Evolutionary conservation across 1,139 yeast species (phyloP).

Genomic region (Diutina siamensis): DNA sequence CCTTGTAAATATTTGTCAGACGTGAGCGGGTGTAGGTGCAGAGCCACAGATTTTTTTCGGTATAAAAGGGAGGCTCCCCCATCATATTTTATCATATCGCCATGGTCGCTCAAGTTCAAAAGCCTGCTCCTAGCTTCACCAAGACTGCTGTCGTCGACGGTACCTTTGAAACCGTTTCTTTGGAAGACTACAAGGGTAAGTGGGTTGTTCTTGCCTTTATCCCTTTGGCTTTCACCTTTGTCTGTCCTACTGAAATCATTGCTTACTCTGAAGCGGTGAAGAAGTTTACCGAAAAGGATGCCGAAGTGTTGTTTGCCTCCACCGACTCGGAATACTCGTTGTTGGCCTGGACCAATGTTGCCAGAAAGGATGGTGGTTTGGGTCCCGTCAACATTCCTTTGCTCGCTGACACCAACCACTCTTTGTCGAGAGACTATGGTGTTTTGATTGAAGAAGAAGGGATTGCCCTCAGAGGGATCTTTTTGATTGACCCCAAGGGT

Average conservation of each 20-base stretch:
- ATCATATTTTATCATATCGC: background rate
- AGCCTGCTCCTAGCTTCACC: slow-evolving; percentile 92
- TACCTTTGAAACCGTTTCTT: slow-evolving; percentile 83
- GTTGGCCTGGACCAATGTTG: slow-evolving; percentile 95
- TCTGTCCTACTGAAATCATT: slow-evolving; percentile 97
- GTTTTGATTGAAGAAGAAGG: slow-evolving; percentile 94
- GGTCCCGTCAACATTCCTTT: slow-evolving; percentile 92
- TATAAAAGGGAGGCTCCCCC: slow-evolving; percentile 1
- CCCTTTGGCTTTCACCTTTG: slow-evolving; percentile 98
- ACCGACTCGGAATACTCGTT: slow-evolving; percentile 97
- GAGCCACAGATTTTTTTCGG: slow-evolving; percentile 3
- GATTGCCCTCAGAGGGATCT: slow-evolving; percentile 93
- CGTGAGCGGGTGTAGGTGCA: background rate
- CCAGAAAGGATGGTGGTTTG: slow-evolving; percentile 96
- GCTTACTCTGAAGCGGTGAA: slow-evolving; percentile 94
- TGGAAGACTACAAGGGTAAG: slow-evolving; percentile 93
- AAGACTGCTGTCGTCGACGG: slow-evolving; percentile 97
- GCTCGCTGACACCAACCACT: slow-evolving; percentile 93
- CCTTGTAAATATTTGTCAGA: slow-evolving; percentile 3
- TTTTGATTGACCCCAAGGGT: slow-evolving; percentile 95
- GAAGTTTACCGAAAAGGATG: slow-evolving; percentile 78
- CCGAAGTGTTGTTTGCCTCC: slow-evolving; percentile 88
- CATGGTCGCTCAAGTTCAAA: slow-evolving; percentile 87
- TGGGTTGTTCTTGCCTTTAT: slow-evolving; percentile 95
- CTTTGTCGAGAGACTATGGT: slow-evolving; percentile 91